phyloP scores from a whole-genome alignment of 2,329 filamentous ascomycete genomes.

The Eutypella sp. region DNA sequence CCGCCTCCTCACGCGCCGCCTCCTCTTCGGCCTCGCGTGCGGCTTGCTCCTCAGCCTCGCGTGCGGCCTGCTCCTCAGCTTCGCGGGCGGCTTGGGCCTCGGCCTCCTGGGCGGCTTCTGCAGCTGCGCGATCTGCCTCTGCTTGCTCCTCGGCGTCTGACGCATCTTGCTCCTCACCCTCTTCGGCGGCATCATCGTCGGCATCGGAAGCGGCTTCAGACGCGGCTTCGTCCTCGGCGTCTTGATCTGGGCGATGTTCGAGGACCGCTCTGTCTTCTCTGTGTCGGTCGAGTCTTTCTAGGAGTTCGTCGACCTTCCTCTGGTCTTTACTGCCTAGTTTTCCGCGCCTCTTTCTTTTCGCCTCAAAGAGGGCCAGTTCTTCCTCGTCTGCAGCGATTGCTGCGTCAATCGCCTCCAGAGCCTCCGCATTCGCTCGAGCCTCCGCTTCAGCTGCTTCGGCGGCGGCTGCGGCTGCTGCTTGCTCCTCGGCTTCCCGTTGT shows the following conservation, averaged over 20 bases:
- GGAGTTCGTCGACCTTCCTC: constrained; percentile 36
- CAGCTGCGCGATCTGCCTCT: constrained; percentile 32
- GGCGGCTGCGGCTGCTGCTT: no score
- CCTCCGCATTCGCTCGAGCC: no score
- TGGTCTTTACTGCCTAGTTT: constrained; percentile 40
- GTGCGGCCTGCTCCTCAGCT: constrained; percentile 23
- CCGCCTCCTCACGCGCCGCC: constrained; percentile 21
- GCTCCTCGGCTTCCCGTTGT: no score
- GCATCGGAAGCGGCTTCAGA: constrained; percentile 18
- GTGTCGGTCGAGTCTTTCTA: constrained; percentile 29
- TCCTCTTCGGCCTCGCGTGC: constrained; percentile 24
- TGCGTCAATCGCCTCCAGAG: constrained; percentile 1
- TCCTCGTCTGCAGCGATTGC: constrained; percentile 7
- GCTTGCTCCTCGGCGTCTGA: constrained; percentile 29
- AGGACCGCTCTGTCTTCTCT: constrained; percentile 26
- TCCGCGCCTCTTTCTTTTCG: constrained; percentile 46
- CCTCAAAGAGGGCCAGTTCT: constrained; percentile 36
- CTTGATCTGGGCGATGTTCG: constrained; percentile 25
- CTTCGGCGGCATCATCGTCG: constrained; percentile 7
- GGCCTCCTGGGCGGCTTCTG: constrained; percentile 34
- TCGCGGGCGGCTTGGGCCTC: constrained; percentile 16
- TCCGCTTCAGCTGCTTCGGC: no score
- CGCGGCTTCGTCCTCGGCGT: constrained; percentile 18
- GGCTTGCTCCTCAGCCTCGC: constrained; percentile 18
- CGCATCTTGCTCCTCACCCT: no score